phyloP scores from a whole-genome alignment of 495 filamentous ascomycete species.

The Bathelium albidoporum region DNA sequence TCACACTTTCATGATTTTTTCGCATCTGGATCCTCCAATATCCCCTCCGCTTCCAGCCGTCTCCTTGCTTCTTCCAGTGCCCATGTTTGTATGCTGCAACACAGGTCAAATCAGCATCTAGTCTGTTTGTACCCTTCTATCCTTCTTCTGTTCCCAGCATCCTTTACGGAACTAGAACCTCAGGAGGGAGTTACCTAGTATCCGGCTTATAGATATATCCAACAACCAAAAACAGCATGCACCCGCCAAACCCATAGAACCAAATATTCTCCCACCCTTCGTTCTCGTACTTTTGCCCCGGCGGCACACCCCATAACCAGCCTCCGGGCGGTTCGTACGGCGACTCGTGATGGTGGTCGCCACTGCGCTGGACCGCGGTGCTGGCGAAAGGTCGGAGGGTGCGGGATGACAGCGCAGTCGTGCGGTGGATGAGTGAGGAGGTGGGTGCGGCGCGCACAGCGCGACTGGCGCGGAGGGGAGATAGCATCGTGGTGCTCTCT shows the following conservation, averaged over 20 bases:
- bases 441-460: background rate
- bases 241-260: constrained; percentile 86
- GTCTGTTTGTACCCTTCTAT: too few relatives aligned
- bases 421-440: background rate
- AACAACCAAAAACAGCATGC: constrained; percentile 58
- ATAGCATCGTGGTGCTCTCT: background rate
- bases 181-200: constrained; percentile 94
- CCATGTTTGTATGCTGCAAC: constrained; percentile 91
- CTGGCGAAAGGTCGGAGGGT: constrained; percentile 13
- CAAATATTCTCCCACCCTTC: constrained; percentile 91
- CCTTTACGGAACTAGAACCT: too few relatives aligned
- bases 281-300: constrained; percentile 86
- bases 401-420: background rate
- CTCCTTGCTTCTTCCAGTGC: constrained; percentile 91
- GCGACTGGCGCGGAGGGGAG: background rate
- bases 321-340: constrained; percentile 87
- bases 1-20: constrained; percentile 10
- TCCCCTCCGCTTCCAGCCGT: constrained; percentile 88
- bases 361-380: constrained; percentile 9
- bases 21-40: constrained; percentile 63
- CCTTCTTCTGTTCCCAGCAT: background rate
- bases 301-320: constrained; percentile 83
- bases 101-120: constrained; percentile 16
- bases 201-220: constrained; percentile 96
- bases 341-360: constrained; percentile 47